phyloP scores from a whole-genome alignment of 1,139 yeast genomes.

The Zygosaccharomyces pseudobailii region DNA sequence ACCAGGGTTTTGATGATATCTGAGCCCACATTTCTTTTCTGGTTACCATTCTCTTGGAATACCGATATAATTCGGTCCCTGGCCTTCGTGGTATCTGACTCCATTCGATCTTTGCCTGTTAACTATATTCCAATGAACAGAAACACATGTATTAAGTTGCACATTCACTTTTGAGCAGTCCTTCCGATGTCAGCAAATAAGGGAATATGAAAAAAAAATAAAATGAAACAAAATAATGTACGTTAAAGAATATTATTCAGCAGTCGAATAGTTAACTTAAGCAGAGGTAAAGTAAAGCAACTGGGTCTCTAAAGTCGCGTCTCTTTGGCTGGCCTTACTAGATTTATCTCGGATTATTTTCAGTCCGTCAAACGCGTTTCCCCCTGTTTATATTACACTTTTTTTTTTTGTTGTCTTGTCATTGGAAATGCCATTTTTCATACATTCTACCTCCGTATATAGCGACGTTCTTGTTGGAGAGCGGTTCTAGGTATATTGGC shows the following conservation, averaged over 20 bases:
- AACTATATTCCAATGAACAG: neutral
- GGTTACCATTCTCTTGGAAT: conserved; percentile 2
- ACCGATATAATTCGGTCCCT: conserved; percentile 12
- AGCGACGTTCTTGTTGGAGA: too few species aligned
- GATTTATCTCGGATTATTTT: too few species aligned
- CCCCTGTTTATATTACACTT: too few species aligned
- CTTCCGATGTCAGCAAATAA: neutral
- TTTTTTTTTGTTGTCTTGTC: too few species aligned
- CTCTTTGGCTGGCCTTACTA: too few species aligned
- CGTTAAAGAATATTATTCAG: neutral
- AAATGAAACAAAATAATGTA: neutral
- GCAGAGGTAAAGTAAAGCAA: too few species aligned
- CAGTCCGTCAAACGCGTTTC: too few species aligned
- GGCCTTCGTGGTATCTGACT: conserved; percentile 1
- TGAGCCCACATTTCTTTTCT: conserved; percentile 2
- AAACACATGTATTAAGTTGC: neutral
- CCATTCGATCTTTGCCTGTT: neutral
- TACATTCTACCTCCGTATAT: too few species aligned
- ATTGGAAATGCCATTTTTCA: too few species aligned
- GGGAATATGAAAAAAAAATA: neutral
- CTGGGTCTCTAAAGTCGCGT: too few species aligned
- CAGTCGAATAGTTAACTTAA: too few species aligned
- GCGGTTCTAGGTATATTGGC: too few species aligned
- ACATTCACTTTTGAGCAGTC: conserved; percentile 3
- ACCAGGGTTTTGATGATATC: conserved; percentile 7